Evolutionary conservation across 306 rosid genomes (phyloP).

Genomic region (Cyamopsis tetragonoloba): DNA sequence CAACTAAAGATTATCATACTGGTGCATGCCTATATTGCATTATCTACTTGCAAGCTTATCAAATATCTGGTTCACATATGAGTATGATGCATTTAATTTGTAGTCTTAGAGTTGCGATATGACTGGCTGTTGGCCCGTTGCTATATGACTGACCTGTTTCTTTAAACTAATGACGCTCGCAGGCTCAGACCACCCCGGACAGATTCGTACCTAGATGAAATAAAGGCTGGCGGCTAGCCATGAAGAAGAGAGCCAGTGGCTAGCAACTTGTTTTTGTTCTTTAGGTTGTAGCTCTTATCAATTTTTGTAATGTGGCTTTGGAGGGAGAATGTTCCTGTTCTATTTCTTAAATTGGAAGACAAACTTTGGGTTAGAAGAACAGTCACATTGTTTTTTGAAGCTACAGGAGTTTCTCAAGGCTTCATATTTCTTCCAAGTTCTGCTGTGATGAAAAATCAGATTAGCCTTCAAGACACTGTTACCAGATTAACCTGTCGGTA

Average conservation of each 20-base stretch:
- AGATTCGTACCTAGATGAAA: constrained; percentile 33
- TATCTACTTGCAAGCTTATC: constrained; percentile 13
- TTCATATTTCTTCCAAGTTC: constrained; percentile 9
- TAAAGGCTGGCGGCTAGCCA: constrained; percentile 15
- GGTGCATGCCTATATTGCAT: constrained; percentile 9
- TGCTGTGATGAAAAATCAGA: constrained; percentile 25
- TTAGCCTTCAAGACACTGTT: not conserved
- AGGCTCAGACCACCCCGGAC: constrained; percentile 37
- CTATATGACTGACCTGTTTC: constrained; percentile 2
- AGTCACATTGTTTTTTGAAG: not conserved
- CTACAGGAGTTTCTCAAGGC: not conserved
- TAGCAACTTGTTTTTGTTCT: constrained; percentile 16
- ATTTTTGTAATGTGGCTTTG: constrained; percentile 20
- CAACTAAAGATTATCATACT: not conserved
- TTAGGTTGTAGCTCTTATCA: constrained; percentile 12
- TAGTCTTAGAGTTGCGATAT: constrained; percentile 10
- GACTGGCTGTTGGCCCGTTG: not conserved
- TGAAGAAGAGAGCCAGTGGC: constrained; percentile 16
- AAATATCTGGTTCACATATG: constrained; percentile 2
- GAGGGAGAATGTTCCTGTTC: constrained; percentile 14
- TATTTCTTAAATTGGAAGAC: constrained; percentile 13
- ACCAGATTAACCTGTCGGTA: constrained; percentile 1
- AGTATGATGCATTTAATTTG: not conserved
- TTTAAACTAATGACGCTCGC: constrained; percentile 40
- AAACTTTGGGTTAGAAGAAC: constrained; percentile 5